Conservation (phyloP, 768 basidiomycete genomes). For the Trametes meyenii region DNA sequence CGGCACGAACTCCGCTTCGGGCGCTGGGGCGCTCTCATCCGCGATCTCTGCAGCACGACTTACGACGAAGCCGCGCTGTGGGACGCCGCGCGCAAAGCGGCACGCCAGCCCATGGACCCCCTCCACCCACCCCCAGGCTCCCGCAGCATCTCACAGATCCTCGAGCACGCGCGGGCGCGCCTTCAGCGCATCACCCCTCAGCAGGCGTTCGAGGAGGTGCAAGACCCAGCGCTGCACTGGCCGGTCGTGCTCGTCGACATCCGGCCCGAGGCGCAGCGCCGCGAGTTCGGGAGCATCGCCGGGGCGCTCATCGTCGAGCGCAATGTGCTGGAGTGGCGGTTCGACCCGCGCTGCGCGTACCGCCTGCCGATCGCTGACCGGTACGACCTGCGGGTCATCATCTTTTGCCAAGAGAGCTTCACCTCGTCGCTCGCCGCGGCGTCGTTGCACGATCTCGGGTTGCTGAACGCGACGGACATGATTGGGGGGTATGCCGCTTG, state of each 20-base stretch:
- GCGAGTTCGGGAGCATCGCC: slow-evolving; percentile 56
- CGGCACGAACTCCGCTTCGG: slow-evolving; percentile 38
- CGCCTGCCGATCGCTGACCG: slow-evolving; percentile 69
- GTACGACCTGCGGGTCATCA: slow-evolving; percentile 73
- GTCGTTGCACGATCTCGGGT: slow-evolving; percentile 67
- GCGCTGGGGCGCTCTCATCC: slow-evolving; percentile 49
- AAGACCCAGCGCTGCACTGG: slow-evolving; percentile 46
- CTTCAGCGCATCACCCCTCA: slow-evolving; percentile 64
- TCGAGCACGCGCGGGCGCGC: slow-evolving; percentile 60
- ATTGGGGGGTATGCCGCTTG: slow-evolving; percentile 75
- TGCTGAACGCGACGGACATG: slow-evolving; percentile 77
- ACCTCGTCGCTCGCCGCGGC: slow-evolving; percentile 74
- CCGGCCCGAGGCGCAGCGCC: slow-evolving; percentile 63
- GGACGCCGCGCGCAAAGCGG: slow-evolving; percentile 71
- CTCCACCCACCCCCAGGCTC: slow-evolving; percentile 67
- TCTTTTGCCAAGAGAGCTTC: slow-evolving; percentile 77
- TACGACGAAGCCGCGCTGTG: slow-evolving; percentile 70
- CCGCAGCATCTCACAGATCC: slow-evolving; percentile 56
- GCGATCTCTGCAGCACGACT: slow-evolving; percentile 52
- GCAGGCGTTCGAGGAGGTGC: slow-evolving; percentile 64
- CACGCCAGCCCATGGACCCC: slow-evolving; percentile 61
- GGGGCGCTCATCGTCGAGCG: slow-evolving; percentile 77
- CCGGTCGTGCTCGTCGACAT: slow-evolving; percentile 82
- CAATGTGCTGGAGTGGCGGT: slow-evolving; percentile 78
- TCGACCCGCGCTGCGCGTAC: slow-evolving; percentile 64